Base-by-base conservation (phyloP, 1,139 yeast genomes). In the Hemisphaericaspora xylofermentans region DNA sequence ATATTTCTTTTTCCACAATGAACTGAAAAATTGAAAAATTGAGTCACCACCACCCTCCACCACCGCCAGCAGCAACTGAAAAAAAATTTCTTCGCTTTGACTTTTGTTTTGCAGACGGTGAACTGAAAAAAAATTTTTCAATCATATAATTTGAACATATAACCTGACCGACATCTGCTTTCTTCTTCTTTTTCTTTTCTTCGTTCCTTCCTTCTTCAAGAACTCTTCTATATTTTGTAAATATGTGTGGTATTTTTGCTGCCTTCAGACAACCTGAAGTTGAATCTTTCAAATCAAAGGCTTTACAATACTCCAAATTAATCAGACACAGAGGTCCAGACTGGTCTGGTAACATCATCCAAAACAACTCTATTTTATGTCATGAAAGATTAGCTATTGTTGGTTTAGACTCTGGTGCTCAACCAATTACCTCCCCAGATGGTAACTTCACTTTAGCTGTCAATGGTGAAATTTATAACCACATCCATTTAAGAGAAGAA, bases 251-350 rank as follows among this genome's bases (percentile, higher is more conserved):
- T 69, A 91, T 93, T 57, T 93, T 88, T 64, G 97, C 97, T 49
- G 89, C 95, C 44, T 88, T 77, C 68, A 83, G 76, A 66, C 91
- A 86, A 60, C 85, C 83, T 38, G 86, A 88, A 51, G 82, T 87
- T 46, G 83, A 84, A 56, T 70, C 76, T 45, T 93, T 88, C 77
- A 93, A 91, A 69, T 78, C 84, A 45, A 83, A 82, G 61, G 98
- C 98, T 37, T 76, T 93, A 51, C 94, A 88, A 63, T 78, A 88
- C 61, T 79, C 98, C 50, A 91, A 89, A 69, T 78, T 89, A 67
- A 84, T 91, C 63, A 85, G 98, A 72, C 98, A 93, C 69, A 85
- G 98, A 70, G 98, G 98, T 56, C 98, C 98, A 52, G 98, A 93
- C 71, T 93, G 98, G 98, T 80, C 91, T 36, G 98, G 98, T 59